A percentile compares a stretch with the other conserved stretches of the same genome.
These are phyloP conservation scores for Carpinus viminea DNA, from an alignment of 306 rosid genomes.

Conservation along the genomic window DNA sequence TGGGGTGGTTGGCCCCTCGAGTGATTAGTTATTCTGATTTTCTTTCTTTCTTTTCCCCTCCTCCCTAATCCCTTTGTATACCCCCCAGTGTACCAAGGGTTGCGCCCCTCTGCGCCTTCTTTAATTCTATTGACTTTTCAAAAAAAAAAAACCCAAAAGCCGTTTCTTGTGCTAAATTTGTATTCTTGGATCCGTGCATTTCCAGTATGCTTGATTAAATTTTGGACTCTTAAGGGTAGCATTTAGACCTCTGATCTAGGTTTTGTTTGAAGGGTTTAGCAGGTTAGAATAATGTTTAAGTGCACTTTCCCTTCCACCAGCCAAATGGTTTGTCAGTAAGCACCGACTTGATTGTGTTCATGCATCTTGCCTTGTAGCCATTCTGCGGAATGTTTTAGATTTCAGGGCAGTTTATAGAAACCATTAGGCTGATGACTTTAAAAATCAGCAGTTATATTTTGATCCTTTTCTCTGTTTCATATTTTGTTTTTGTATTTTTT, in stretches of 20 bases:
- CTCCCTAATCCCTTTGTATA: no score
- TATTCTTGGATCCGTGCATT: conserved; percentile 23
- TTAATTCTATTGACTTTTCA: no score
- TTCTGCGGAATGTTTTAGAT: neutral
- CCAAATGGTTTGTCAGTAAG: conserved; percentile 9
- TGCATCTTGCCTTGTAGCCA: neutral
- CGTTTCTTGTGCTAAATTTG: conserved; percentile 3
- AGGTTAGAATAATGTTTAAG: conserved; percentile 17
- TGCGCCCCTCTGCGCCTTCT: no score
- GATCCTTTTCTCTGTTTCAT: neutral
- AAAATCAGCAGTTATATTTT: neutral
- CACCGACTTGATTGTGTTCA: conserved; percentile 22
- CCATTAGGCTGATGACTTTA: neutral
- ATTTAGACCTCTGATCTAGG: neutral
- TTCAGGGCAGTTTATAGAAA: neutral
- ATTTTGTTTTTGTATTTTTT: neutral
- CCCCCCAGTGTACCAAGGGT: no score
- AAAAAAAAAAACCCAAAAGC: no score
- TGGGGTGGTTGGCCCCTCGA: no score
- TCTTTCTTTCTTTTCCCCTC: no score
- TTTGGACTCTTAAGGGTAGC: neutral
- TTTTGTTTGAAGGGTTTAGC: conserved; percentile 18
- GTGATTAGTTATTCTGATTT: no score
- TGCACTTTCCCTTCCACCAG: conserved; percentile 9
- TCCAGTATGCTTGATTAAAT: neutral